Percentiles rank a stretch among this genome's conserved stretches.
Evolutionary conservation across 2,329 filamentous ascomycete species (phyloP).

Genomic region (Tympanopsis confertula): DNA sequence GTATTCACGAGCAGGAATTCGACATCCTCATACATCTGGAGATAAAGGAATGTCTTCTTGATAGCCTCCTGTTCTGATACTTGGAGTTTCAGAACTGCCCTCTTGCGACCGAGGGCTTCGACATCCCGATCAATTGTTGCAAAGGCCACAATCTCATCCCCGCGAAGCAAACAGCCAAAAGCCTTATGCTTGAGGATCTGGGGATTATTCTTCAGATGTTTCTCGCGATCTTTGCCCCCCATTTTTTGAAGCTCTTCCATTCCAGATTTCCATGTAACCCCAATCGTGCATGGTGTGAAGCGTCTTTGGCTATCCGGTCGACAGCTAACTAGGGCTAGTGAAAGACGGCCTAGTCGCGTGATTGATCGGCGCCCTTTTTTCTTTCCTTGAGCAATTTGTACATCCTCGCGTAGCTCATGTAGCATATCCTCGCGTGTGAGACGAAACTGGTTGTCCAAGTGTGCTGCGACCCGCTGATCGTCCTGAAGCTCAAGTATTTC

Average conservation of each 20-base stretch:
- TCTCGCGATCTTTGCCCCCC: slow-evolving; percentile 19
- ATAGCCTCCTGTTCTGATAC: slow-evolving; percentile 34
- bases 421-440: not conserved
- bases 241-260: slow-evolving; percentile 27
- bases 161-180: slow-evolving; percentile 37
- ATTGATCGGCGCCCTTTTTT: too few species aligned
- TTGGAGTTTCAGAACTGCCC: slow-evolving; percentile 36
- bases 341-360: too few species aligned
- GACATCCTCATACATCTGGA: slow-evolving; percentile 21
- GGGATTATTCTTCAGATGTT: slow-evolving; percentile 28
- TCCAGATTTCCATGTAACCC: slow-evolving; percentile 25
- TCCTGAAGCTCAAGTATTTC: not conserved
- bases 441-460: not conserved
- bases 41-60: slow-evolving; percentile 28
- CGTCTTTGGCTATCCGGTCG: too few species aligned
- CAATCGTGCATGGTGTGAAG: slow-evolving; percentile 27
- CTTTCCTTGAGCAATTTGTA: not conserved
- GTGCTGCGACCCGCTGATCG: not conserved
- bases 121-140: slow-evolving; percentile 41
- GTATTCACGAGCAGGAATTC: slow-evolving; percentile 51
- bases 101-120: slow-evolving; percentile 25
- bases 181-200: slow-evolving; percentile 44
- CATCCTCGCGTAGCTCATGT: not conserved
- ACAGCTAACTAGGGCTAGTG: too few species aligned
- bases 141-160: slow-evolving; percentile 43